Percentiles rank a stretch among this genome's conserved stretches.
Evolutionary conservation across 2,329 filamentous ascomycete genomes (phyloP).

Genomic region (Botryosphaeria dothidea): DNA sequence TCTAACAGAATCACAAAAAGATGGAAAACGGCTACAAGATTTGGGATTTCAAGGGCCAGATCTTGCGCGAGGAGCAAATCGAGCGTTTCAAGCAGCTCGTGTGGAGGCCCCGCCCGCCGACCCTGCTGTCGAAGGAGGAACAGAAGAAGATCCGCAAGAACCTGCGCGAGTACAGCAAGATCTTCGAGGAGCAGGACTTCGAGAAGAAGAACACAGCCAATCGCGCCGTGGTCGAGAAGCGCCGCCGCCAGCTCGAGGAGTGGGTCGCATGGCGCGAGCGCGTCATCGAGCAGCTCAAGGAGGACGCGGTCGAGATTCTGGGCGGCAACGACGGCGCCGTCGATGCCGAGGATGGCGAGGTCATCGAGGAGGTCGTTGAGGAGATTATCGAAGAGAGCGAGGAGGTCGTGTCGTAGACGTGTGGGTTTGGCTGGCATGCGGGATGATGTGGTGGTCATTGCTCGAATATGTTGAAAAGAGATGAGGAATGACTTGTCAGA

Average conservation of each 20-base stretch:
- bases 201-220: constrained; percentile 93
- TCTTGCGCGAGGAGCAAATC: constrained; percentile 84
- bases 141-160: constrained; percentile 98
- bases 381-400: constrained; percentile 87
- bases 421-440: background rate
- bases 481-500: no score
- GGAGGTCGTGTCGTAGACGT: constrained; percentile 60
- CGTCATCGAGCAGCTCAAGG: constrained; percentile 67
- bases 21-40: constrained; percentile 99
- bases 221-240: constrained; percentile 86
- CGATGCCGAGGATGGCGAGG: constrained; percentile 55
- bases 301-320: constrained; percentile 60
- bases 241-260: constrained; percentile 79
- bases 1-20: constrained; percentile 47
- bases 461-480: background rate
- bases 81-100: constrained; percentile 98
- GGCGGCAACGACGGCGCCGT: constrained; percentile 49
- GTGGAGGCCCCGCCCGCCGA: constrained; percentile 89
- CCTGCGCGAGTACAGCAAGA: constrained; percentile 90
- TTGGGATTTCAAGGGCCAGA: constrained; percentile 92
- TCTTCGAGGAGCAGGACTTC: constrained; percentile 93
- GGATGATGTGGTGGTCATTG: background rate
- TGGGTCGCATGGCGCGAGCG: constrained; percentile 83
- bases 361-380: constrained; percentile 77
- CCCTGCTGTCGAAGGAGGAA: constrained; percentile 93